Conservation (phyloP, 2,329 filamentous ascomycete species). For the Pseudogymnoascus sp. region DNA sequence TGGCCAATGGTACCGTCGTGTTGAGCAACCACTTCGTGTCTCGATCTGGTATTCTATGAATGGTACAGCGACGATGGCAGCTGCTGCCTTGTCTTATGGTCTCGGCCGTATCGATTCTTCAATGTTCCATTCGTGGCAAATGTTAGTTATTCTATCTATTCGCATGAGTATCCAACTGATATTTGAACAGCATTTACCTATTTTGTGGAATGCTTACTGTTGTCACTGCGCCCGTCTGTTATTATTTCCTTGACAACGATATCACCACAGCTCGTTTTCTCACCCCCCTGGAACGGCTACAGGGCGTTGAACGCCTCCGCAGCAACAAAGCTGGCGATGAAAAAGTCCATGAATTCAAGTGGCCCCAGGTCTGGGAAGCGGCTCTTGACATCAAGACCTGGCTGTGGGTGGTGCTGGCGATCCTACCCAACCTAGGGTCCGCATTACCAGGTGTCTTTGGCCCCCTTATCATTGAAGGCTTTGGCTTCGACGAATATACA, state of each 20-base stretch:
- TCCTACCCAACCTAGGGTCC: constrained; percentile 21
- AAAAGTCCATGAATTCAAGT: constrained; percentile 46
- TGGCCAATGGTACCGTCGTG: constrained; percentile 53
- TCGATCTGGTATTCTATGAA: constrained; percentile 54
- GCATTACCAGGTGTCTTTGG: constrained; percentile 26
- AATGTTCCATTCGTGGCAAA: constrained; percentile 30
- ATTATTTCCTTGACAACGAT: constrained; percentile 1
- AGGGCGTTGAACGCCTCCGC: constrained; percentile 45
- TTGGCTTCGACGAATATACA: constrained; percentile 33
- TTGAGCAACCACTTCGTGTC: constrained; percentile 49
- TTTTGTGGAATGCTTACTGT: constrained; percentile 46
- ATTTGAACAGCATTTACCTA: constrained; percentile 40
- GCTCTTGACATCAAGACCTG: constrained; percentile 30
- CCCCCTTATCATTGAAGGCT: constrained; percentile 34
- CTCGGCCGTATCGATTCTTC: constrained; percentile 47
- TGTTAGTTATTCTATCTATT: constrained; percentile 33
- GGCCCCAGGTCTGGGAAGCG: constrained; percentile 36
- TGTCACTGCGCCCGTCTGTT: constrained; percentile 29
- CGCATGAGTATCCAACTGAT: neutral
- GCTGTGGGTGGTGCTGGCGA: constrained; percentile 27
- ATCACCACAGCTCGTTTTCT: constrained; percentile 36
- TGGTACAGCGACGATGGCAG: constrained; percentile 45
- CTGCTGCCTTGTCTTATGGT: constrained; percentile 37
- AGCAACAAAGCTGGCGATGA: constrained; percentile 47
- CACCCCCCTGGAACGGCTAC: constrained; percentile 40